These are phyloP conservation scores for Gypsophila paniculata DNA, from an alignment of 179 eudicot species.

Conservation along the genomic window DNA sequence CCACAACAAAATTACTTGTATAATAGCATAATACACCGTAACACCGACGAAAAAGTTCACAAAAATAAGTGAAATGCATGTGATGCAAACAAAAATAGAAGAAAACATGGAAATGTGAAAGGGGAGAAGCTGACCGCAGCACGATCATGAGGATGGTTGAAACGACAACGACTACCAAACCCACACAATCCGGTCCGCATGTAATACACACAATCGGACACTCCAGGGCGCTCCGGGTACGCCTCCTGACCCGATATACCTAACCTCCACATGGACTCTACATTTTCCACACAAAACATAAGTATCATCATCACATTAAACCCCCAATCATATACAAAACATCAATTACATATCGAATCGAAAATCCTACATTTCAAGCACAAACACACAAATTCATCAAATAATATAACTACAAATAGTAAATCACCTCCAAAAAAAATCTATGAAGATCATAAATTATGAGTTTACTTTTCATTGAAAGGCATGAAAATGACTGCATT, in stretches of 20 bases:
- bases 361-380: background rate
- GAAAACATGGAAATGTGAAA: background rate
- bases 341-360: constrained; percentile 17
- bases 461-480: background rate
- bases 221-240: constrained; percentile 86
- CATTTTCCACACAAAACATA: constrained; percentile 26
- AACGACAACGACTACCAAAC: constrained; percentile 71
- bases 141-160: constrained; percentile 84
- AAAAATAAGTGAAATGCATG: constrained; percentile 9
- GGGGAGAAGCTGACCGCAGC: constrained; percentile 32
- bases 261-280: constrained; percentile 71
- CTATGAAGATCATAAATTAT: background rate
- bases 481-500: constrained; percentile 8
- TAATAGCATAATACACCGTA: background rate
- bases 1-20: background rate
- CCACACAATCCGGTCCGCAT: constrained; percentile 83
- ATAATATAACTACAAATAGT: background rate
- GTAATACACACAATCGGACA: constrained; percentile 67
- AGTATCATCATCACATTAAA: background rate
- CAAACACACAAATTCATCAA: background rate
- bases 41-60: constrained; percentile 1
- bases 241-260: constrained; percentile 46
- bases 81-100: background rate
- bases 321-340: background rate
- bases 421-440: background rate